Base-by-base conservation (phyloP, 1,284 basidiomycete genomes). In the Leucocoprinus gongylophorus region DNA sequence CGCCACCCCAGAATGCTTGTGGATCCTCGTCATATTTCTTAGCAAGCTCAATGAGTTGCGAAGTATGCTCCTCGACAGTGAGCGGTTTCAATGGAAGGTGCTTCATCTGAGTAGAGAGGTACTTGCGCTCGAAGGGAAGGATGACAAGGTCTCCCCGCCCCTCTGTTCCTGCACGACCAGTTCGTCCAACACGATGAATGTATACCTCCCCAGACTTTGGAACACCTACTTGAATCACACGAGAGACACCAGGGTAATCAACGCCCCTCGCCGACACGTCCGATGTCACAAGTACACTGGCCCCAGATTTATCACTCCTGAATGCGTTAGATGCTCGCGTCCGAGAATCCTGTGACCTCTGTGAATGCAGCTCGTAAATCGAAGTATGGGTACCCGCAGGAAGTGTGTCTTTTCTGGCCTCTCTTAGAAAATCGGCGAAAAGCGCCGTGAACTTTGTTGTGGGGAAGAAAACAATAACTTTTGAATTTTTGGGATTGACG, bases 261-360 rank as follows among this genome's bases (percentile, higher is more conserved):
- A 97, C 83, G 18, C 92, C 92, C 52, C 92, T 82, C 9, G 93
- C 92, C 10, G 91, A 93, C 2, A 97, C 87, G 61, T 97, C 94
- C 0, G 91, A 93, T 1, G 86, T 89, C 59, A 97, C 76, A 54
- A 97, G 79, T 23, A 97, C 73, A 1, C 74, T 78, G 15, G 81
- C 79, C 6, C 80, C 80, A 1, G 74, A 69, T 20, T 64, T 75
- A 58, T 87, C 81, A 3, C 63, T 61, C 46, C 92, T 76, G 79
- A 94, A 97, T 17, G 61, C 54, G 33, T 81, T 76, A 1, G 87
- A 88, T 1, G 84, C 80, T 15, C 67, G 68, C n/a, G 80, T 79
- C 17, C 91, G 85, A 42, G 72, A 65, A 9, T 71, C 62, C 73
- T 92, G 91, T 6, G 74, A 72, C 55, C 84, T 80, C 65, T 87